A percentile compares a stretch with the other conserved stretches of the same genome.
Conservation (phyloP, 192 early-diverging fungal genomes). For the Diversispora eburnea region DNA sequence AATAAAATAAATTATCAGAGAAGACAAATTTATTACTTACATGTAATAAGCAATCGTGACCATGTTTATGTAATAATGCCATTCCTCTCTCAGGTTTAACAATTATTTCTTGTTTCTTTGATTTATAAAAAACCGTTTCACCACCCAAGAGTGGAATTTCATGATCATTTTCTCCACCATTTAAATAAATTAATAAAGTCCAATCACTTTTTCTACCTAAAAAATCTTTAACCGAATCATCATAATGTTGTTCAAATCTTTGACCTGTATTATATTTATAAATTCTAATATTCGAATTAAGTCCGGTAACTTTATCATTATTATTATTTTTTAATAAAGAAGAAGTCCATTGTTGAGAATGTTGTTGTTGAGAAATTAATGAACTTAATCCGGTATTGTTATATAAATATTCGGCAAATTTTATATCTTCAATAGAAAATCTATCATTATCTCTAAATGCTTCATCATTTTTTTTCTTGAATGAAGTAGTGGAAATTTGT, state of each 20-base stretch:
- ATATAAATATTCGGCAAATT: conserved; percentile 31
- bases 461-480: conserved; percentile 38
- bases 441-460: conserved; percentile 45
- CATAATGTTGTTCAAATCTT: conserved; percentile 43
- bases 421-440: conserved; percentile 30
- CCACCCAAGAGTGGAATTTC: conserved; percentile 29
- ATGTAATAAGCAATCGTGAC: conserved; percentile 40
- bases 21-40: conserved; percentile 22
- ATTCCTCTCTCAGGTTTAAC: conserved; percentile 36
- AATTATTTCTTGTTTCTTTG: conserved; percentile 26
- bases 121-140: conserved; percentile 47
- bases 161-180: conserved; percentile 32
- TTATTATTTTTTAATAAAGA: background rate
- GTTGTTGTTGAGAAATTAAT: background rate
- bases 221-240: conserved; percentile 39
- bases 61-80: conserved; percentile 44
- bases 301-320: conserved; percentile 1
- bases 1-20: too few relatives aligned
- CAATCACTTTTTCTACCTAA: conserved; percentile 36
- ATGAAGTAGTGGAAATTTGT: conserved; percentile 1
- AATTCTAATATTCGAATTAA: conserved; percentile 44
- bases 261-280: conserved; percentile 42
- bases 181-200: conserved; percentile 47
- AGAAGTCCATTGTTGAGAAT: conserved; percentile 25
- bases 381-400: background rate